Conservation (phyloP, 1,284 basidiomycete genomes). For the Irpex sp. region DNA sequence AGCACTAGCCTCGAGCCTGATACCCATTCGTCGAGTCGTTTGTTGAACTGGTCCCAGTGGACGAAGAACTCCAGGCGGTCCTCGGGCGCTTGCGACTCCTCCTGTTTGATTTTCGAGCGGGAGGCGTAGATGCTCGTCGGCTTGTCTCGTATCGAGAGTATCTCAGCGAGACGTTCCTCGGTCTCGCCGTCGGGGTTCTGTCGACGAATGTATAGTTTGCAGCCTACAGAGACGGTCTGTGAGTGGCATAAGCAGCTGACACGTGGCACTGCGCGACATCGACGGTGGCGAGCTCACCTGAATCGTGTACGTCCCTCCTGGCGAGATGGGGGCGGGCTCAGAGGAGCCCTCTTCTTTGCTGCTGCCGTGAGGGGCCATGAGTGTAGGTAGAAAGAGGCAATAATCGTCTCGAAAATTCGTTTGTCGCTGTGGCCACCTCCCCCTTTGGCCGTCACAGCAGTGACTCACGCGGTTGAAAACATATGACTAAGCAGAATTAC, state of each 20-base stretch:
- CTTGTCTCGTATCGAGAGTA: conserved; percentile 88
- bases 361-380: conserved; percentile 17
- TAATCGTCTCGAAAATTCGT: background rate
- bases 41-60: conserved; percentile 98
- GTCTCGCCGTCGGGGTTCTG: conserved; percentile 68
- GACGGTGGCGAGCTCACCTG: conserved; percentile 14
- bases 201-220: conserved; percentile 89
- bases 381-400: background rate
- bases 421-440: conserved; percentile 1
- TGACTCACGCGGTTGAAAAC: conserved; percentile 47
- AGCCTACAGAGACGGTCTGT: conserved; percentile 86
- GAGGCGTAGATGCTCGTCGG: conserved; percentile 62
- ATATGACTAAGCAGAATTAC: conserved; percentile 21
- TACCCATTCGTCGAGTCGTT: conserved; percentile 99
- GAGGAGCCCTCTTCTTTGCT: conserved; percentile 13
- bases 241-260: conserved; percentile 15
- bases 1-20: conserved; percentile 83
- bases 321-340: conserved; percentile 15
- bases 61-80: conserved; percentile 94
- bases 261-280: conserved; percentile 4
- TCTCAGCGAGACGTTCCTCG: conserved; percentile 91
- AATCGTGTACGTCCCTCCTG: conserved; percentile 15
- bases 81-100: conserved; percentile 51
- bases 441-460: background rate
- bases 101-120: conserved; percentile 38